Evolutionary conservation across 129 eudicot genomes (phyloP).

Genomic region (Centella asiatica): DNA sequence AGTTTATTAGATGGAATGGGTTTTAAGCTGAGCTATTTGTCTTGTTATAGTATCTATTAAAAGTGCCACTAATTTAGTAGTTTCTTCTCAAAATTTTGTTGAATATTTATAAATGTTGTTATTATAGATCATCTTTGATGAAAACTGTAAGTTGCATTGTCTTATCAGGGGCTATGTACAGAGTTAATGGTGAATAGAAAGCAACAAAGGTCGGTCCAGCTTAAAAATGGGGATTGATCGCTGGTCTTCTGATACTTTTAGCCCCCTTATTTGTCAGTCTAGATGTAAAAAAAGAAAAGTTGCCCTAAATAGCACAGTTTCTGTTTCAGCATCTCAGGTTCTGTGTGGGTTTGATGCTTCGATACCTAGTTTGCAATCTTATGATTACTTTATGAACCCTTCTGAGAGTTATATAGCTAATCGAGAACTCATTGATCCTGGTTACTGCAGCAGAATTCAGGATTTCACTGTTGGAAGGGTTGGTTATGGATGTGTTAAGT

Average conservation of each 20-base stretch:
- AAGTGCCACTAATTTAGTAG: no score
- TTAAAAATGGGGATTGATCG: constrained; percentile 37
- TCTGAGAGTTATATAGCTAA: constrained; percentile 45
- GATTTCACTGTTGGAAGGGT: constrained; percentile 73
- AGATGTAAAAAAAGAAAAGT: constrained; percentile 59
- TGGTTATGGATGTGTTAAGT: constrained; percentile 65
- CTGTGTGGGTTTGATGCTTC: constrained; percentile 15
- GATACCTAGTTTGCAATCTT: constrained; percentile 54
- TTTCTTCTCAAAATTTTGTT: no score
- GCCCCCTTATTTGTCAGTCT: constrained; percentile 24
- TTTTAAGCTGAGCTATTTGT: no score
- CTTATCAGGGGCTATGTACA: background rate
- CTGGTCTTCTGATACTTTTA: constrained; percentile 20
- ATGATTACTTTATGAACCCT: constrained; percentile 74
- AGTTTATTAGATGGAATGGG: no score
- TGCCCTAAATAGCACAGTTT: constrained; percentile 22
- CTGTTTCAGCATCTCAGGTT: constrained; percentile 18
- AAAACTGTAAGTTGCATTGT: background rate
- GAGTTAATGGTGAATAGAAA: background rate
- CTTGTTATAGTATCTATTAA: no score
- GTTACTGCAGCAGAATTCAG: constrained; percentile 56
- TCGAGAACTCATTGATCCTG: constrained; percentile 52
- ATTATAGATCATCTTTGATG: no score
- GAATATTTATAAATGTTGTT: no score
- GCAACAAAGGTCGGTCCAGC: constrained; percentile 4